Percentiles rank a stretch among this genome's conserved stretches.
Evolutionary conservation across 2,329 filamentous ascomycete species (phyloP).

Genomic region (Fusarium devonianum): DNA sequence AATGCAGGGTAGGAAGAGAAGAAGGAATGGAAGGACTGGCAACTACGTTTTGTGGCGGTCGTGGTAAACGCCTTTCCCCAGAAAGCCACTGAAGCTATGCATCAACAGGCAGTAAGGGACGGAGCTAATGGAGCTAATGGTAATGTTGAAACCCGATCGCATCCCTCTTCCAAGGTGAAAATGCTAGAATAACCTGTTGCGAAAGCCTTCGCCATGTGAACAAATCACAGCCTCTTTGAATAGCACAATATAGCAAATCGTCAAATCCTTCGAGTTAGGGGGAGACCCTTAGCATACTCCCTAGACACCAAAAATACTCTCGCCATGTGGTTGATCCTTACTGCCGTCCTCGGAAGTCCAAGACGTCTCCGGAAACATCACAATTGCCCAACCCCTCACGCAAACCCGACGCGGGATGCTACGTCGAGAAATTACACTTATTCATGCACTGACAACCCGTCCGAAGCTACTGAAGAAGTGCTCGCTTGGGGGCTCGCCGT

Average conservation of each 20-base stretch:
- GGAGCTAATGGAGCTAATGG: too few relatives aligned
- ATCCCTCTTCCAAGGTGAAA: too few relatives aligned
- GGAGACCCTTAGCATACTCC: conserved; percentile 3
- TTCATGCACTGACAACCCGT: conserved; percentile 1
- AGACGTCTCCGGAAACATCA: conserved; percentile 20
- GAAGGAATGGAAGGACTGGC: too few relatives aligned
- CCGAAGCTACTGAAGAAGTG: conserved; percentile 2
- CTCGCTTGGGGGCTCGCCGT: conserved; percentile 1
- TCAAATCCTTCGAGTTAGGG: not conserved
- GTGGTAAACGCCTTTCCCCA: conserved; percentile 24
- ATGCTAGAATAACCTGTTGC: not conserved
- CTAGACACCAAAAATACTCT: conserved; percentile 28
- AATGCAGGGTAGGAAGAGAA: not conserved
- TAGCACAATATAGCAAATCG: not conserved
- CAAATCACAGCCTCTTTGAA: not conserved
- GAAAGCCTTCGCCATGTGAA: not conserved
- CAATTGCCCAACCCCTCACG: conserved; percentile 2
- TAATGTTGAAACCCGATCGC: too few relatives aligned
- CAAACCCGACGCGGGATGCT: conserved; percentile 26
- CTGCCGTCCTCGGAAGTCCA: conserved; percentile 20
- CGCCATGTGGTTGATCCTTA: conserved; percentile 17
- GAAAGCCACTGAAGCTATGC: conserved; percentile 20
- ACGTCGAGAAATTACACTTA: conserved; percentile 28
- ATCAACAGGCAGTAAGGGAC: conserved; percentile 4
- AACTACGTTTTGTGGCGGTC: too few relatives aligned